Evolutionary conservation across 495 filamentous ascomycete species (phyloP).

Genomic region (Hypomontagnella monticulosa): DNA sequence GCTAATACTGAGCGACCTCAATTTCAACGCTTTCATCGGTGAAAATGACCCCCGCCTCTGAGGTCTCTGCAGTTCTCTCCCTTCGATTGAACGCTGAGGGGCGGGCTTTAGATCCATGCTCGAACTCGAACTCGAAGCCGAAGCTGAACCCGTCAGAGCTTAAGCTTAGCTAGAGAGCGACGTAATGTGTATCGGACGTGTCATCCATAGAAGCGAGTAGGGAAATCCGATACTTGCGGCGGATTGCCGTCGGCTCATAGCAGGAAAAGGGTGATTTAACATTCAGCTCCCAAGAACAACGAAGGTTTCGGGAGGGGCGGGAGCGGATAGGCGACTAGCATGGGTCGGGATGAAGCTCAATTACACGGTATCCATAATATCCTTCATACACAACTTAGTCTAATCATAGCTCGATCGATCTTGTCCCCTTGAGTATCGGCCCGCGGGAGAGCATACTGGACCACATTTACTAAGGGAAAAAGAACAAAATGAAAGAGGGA

Average conservation of each 20-base stretch:
- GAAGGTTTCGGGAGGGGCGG: constrained; percentile 15
- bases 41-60: constrained; percentile 43
- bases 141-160: not conserved
- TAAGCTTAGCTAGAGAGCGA: not conserved
- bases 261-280: constrained; percentile 5
- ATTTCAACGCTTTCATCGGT: constrained; percentile 41
- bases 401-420: constrained; percentile 11
- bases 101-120: constrained; percentile 38
- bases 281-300: constrained; percentile 1
- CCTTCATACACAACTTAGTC: not conserved
- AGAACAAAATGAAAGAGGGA: constrained; percentile 17
- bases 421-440: constrained; percentile 6
- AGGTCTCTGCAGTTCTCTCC: constrained; percentile 20
- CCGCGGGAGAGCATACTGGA: constrained; percentile 16
- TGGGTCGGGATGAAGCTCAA: constrained; percentile 12
- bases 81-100: constrained; percentile 29
- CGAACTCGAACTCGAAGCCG: constrained; percentile 7
- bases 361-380: constrained; percentile 1
- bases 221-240: not conserved
- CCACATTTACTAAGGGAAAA: constrained; percentile 8
- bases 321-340: constrained; percentile 14
- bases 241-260: constrained; percentile 10
- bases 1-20: constrained; percentile 43
- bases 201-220: not conserved
- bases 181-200: not conserved